These are phyloP conservation scores for Porodaedalea pini DNA, from an alignment of 1,284 basidiomycete genomes.

Conservation along the genomic window DNA sequence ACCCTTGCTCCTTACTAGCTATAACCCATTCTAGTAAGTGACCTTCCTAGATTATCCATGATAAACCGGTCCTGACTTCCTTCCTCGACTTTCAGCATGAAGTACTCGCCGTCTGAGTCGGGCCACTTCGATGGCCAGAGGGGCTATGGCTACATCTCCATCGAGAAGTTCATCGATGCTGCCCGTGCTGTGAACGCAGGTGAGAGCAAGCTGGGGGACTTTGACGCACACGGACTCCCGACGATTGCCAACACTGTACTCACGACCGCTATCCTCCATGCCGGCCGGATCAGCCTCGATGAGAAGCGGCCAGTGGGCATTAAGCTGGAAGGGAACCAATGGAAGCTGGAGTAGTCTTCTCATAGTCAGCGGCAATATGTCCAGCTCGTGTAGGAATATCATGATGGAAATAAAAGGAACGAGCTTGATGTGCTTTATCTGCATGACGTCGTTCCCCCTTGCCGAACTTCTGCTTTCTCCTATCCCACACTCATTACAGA, in stretches of 20 bases:
- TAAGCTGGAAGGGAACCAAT: constrained; percentile 59
- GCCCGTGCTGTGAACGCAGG: constrained; percentile 75
- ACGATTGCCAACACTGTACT: constrained; percentile 86
- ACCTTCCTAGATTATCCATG: neutral
- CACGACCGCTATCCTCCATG: constrained; percentile 89
- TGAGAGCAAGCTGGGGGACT: constrained; percentile 60
- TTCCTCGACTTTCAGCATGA: constrained; percentile 57
- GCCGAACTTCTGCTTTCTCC: too few species aligned
- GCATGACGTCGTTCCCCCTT: too few species aligned
- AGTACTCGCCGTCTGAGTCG: constrained; percentile 87
- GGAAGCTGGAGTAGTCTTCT: constrained; percentile 59
- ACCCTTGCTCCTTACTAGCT: constrained; percentile 30
- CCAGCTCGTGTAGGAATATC: too few species aligned
- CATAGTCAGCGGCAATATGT: neutral
- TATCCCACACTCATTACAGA: too few species aligned
- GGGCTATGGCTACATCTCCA: constrained; percentile 87
- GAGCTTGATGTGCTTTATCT: too few species aligned
- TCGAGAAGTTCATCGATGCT: constrained; percentile 89
- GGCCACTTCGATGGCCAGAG: constrained; percentile 92
- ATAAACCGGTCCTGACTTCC: constrained; percentile 4
- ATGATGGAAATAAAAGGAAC: too few species aligned
- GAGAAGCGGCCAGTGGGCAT: constrained; percentile 81
- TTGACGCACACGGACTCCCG: constrained; percentile 77
- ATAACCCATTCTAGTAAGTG: constrained; percentile 87
- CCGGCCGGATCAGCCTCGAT: constrained; percentile 85